Base-by-base conservation (phyloP, 2,329 filamentous ascomycete species). In the Aureobasidium sp. region DNA sequence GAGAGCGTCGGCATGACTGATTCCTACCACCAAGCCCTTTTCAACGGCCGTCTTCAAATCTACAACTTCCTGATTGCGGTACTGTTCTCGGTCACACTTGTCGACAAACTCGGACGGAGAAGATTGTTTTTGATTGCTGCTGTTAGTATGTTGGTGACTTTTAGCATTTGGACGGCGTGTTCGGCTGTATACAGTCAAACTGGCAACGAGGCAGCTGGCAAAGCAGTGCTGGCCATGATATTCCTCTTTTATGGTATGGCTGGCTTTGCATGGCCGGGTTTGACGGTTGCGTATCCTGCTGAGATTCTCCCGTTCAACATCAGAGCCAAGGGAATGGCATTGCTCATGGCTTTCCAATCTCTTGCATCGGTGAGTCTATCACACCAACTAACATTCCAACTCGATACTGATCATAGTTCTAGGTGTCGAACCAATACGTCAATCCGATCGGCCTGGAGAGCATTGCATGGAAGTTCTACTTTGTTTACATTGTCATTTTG, bases 61-160 rank as follows among this genome's bases (percentile, higher is more conserved):
- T 83, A 84, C 65, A 83, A 83, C 59, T 81, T 80, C 7, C 77
- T 86, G 44, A 78, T 82, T 5, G 83, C 84, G 11, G 78, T 83
- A 58, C 64, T 68, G 48, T 65, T 67, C 33, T 70, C 68, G 54
- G 35, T 40, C 22, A 70, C 74, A 58, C 67, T 73, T 44, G 72
- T 73, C 42, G 73, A 75, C 48, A 64, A 65, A 24, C 58, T 74
- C 27, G 72, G 72, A 12, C 69, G 73, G 5, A 67, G 72, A 5
- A 68, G 67, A 0, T 64, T 75, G 22, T 75, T 72, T 66, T 65
- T 75, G 29, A 65, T 68, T 47, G 73, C 74, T 29, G 74, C 71
- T n/a, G 63, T 64, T 44, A 74, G 75, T 35, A 77, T 78, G 75
- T 67, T 74, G 52, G 50, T 68, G 15, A 67, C 68, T 31, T 78